Percentiles rank a stretch among this genome's conserved stretches.
Conservation (phyloP, 768 basidiomycete genomes). For the Lenzites betulinus region DNA sequence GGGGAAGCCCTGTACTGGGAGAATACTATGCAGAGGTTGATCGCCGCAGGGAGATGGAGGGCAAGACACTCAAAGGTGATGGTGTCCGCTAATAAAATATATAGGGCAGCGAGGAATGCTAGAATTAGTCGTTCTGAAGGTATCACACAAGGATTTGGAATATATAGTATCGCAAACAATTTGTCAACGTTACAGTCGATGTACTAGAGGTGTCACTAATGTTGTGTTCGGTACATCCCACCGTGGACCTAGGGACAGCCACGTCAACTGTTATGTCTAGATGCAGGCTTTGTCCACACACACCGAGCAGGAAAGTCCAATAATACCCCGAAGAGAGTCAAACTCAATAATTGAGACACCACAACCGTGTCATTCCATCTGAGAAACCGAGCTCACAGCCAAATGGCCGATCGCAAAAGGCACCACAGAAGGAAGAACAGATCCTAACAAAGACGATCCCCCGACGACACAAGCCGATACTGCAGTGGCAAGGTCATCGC, state of each 20-base stretch:
- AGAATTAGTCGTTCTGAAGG: no score
- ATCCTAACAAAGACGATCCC: slow-evolving; percentile 22
- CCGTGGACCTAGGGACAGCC: no score
- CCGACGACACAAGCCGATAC: slow-evolving; percentile 33
- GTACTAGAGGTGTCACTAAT: no score
- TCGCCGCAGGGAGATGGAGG: slow-evolving; percentile 43
- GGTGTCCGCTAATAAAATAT: slow-evolving; percentile 18
- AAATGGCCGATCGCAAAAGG: slow-evolving; percentile 16
- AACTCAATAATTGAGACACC: neutral
- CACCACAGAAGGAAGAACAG: slow-evolving; percentile 11
- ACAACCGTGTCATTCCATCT: slow-evolving; percentile 10
- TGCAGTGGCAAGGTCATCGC: slow-evolving; percentile 33
- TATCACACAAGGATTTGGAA: no score
- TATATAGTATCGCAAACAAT: no score
- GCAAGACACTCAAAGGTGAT: slow-evolving; percentile 31
- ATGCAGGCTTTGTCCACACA: no score
- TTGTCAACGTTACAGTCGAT: no score
- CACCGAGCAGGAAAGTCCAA: no score
- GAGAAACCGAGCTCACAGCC: slow-evolving; percentile 6
- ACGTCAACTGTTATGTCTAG: no score
- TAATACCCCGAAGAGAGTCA: no score
- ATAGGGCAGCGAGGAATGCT: no score
- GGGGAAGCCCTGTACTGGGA: slow-evolving; percentile 34
- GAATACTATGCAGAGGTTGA: slow-evolving; percentile 57
- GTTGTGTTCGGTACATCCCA: no score